phyloP scores from a whole-genome alignment of 768 basidiomycete species.

The Mycena chlorophos region DNA sequence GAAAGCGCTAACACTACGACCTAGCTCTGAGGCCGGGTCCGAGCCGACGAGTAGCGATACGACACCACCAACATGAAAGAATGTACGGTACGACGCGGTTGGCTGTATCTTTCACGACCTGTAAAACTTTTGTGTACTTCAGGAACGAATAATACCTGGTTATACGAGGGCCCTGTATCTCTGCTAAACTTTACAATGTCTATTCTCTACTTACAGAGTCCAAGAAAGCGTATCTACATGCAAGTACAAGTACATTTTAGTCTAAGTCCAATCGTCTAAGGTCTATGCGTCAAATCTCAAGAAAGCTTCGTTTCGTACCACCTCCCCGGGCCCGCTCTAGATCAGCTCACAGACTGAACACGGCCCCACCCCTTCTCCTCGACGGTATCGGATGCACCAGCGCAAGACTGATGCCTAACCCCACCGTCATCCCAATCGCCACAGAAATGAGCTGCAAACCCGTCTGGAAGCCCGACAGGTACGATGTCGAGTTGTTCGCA shows the following conservation, averaged over 20 bases:
- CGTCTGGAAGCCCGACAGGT: constrained; percentile 70
- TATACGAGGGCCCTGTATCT: too few species aligned
- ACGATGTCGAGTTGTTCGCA: constrained; percentile 53
- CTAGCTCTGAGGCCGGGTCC: neutral
- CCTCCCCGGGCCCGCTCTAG: neutral
- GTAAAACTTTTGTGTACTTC: too few species aligned
- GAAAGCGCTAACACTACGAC: constrained; percentile 3
- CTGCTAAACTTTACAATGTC: too few species aligned
- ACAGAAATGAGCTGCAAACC: constrained; percentile 77
- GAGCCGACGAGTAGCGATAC: neutral
- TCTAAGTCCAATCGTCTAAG: neutral
- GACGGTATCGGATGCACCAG: constrained; percentile 66
- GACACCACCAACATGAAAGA: neutral
- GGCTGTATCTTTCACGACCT: too few species aligned
- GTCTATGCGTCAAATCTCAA: too few species aligned
- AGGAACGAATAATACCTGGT: too few species aligned
- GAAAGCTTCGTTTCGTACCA: neutral
- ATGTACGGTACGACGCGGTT: neutral
- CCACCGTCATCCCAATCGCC: constrained; percentile 78
- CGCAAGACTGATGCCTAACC: constrained; percentile 68
- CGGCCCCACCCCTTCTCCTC: constrained; percentile 53
- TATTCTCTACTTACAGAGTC: too few species aligned
- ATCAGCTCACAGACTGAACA: constrained; percentile 55
- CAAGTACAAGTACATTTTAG: too few species aligned
- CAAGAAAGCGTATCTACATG: too few species aligned